Conservation (phyloP, 2,329 filamentous ascomycete genomes). For the Aspergillus pseudoterreus region DNA sequence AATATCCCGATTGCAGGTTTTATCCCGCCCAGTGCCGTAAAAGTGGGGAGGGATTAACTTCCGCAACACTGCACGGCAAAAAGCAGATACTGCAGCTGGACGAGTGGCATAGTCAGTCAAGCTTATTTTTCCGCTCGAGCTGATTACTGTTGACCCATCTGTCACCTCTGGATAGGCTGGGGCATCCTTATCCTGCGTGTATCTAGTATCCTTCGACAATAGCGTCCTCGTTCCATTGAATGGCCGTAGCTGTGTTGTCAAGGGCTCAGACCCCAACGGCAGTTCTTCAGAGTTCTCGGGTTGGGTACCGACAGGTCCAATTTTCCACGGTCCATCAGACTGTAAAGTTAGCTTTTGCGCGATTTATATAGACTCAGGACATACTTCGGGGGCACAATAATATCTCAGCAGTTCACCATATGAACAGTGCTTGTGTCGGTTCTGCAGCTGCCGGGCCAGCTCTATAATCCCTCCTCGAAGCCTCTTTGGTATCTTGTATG, state of each 20-base stretch:
- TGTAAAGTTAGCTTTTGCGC: slow-evolving; percentile 15
- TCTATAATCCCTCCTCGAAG: slow-evolving; percentile 60
- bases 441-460: slow-evolving; percentile 66
- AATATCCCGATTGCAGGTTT: slow-evolving; percentile 56
- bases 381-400: slow-evolving; percentile 66
- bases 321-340: slow-evolving; percentile 21
- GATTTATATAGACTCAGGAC: slow-evolving; percentile 15
- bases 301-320: slow-evolving; percentile 13
- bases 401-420: slow-evolving; percentile 75
- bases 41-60: slow-evolving; percentile 71
- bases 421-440: slow-evolving; percentile 68
- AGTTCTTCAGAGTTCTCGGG: slow-evolving; percentile 1
- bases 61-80: slow-evolving; percentile 72
- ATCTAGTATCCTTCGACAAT: too few relatives aligned
- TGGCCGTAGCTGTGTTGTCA: slow-evolving; percentile 23
- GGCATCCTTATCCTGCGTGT: slow-evolving; percentile 9
- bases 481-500: slow-evolving; percentile 36
- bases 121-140: slow-evolving; percentile 25
- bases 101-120: slow-evolving; percentile 68
- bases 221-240: neutral
- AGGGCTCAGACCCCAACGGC: slow-evolving; percentile 14
- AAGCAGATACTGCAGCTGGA: slow-evolving; percentile 69
- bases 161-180: neutral
- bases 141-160: slow-evolving; percentile 3
- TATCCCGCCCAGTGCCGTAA: slow-evolving; percentile 61